Conservation (phyloP, 2,329 filamentous ascomycete species). For the Diaporthe helianthi region DNA sequence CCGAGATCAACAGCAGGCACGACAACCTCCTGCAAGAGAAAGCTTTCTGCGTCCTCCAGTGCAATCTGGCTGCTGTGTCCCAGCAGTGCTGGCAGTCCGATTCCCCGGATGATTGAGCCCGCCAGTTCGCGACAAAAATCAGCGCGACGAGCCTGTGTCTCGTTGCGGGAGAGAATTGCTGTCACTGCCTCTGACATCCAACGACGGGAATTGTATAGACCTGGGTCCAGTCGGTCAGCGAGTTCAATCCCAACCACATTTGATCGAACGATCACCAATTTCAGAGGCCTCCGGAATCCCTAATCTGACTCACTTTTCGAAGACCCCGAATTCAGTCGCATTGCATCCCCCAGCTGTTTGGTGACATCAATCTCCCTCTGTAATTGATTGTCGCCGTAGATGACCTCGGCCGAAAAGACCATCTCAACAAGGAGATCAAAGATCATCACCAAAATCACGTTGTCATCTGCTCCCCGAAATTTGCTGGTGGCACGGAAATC, state of each 20-base stretch:
- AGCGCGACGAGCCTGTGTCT: not conserved
- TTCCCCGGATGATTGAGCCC: not conserved
- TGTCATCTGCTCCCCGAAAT: not conserved
- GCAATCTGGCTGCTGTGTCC: not conserved
- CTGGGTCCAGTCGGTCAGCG: not conserved
- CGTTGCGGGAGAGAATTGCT: not conserved
- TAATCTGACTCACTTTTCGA: not conserved
- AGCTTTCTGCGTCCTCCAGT: not conserved
- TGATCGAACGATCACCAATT: too few species aligned
- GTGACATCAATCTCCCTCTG: not conserved
- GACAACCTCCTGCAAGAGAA: not conserved
- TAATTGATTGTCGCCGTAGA: not conserved
- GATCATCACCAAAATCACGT: not conserved
- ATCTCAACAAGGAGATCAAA: not conserved
- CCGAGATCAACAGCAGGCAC: not conserved
- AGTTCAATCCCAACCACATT: too few species aligned
- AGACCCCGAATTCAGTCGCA: not conserved
- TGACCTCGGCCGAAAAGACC: not conserved
- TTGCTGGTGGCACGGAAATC: not conserved
- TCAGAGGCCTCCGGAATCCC: not conserved
- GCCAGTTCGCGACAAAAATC: not conserved
- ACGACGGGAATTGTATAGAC: not conserved
- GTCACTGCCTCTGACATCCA: not conserved
- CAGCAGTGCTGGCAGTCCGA: not conserved
- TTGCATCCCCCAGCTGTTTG: not conserved